Conservation (phyloP, 139 green algal species). For the Mychonastes homosphaera region DNA sequence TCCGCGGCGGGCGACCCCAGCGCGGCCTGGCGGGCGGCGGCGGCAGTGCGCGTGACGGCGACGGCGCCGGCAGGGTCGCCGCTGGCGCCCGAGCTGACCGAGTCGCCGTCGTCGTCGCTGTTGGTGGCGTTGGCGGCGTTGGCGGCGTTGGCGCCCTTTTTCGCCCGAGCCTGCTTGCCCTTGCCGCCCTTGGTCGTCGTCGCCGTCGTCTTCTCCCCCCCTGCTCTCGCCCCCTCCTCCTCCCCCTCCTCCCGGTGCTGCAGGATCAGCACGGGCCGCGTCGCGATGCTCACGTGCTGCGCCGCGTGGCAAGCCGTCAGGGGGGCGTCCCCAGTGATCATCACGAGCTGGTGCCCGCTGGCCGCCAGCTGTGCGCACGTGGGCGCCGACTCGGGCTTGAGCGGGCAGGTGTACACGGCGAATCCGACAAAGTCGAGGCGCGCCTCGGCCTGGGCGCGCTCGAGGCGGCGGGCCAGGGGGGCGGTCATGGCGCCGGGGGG, state of each 20-base stretch:
- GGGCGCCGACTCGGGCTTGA: constrained; percentile 73
- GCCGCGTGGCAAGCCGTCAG: constrained; percentile 82
- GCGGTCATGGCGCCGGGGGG: constrained; percentile 12
- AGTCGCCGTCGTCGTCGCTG: no score
- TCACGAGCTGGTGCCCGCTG: constrained; percentile 79
- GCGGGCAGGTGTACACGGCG: constrained; percentile 75
- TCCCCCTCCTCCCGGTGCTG: constrained; percentile 29
- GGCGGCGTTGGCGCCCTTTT: no score
- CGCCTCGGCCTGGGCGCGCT: constrained; percentile 47
- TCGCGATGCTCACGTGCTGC: constrained; percentile 78
- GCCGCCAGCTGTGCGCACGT: constrained; percentile 56
- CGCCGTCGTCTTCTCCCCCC: constrained; percentile 2
- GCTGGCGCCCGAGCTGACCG: no score
- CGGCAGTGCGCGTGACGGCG: background rate
- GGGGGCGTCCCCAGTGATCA: constrained; percentile 87
- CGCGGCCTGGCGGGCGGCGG: background rate
- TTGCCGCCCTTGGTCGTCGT: no score
- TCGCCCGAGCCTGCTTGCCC: no score
- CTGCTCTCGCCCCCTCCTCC: constrained; percentile 9
- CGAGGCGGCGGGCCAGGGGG: constrained; percentile 37
- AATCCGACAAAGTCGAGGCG: constrained; percentile 66
- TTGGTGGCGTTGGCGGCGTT: no score
- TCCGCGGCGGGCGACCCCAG: constrained; percentile 31
- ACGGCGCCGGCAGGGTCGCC: background rate
- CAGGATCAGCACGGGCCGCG: constrained; percentile 62